phyloP scores from a whole-genome alignment of 2,329 filamentous ascomycete genomes.

The Microdochium paspali region DNA sequence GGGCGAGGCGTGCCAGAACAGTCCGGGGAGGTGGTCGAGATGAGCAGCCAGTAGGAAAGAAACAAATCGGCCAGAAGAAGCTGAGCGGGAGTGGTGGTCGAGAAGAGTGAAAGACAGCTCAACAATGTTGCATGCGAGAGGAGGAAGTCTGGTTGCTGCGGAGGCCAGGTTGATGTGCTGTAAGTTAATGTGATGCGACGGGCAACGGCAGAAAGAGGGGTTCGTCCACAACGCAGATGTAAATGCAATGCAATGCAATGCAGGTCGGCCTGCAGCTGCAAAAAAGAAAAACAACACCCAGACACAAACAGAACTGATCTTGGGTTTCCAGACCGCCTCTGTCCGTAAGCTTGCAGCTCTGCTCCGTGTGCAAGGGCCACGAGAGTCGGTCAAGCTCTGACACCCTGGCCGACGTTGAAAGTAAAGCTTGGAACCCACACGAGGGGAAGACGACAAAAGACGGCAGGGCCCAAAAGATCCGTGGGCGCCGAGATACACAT shows the following conservation, averaged over 20 bases:
- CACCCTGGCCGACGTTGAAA: not conserved
- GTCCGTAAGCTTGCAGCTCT: not conserved
- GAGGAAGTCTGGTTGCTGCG: not conserved
- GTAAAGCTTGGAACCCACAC: no score
- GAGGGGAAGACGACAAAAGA: no score
- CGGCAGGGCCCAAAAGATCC: no score
- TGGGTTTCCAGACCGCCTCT: conserved; percentile 1
- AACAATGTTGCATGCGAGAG: no score
- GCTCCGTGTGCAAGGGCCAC: not conserved
- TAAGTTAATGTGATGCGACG: no score
- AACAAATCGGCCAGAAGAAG: no score
- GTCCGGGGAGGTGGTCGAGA: no score
- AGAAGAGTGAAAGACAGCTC: no score
- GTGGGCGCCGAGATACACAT: no score
- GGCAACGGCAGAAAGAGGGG: not conserved
- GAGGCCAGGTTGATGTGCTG: not conserved
- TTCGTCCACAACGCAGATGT: no score
- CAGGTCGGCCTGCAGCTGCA: not conserved
- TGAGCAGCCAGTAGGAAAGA: no score
- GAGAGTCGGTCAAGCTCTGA: not conserved
- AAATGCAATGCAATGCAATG: not conserved
- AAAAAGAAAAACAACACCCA: not conserved
- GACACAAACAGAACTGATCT: not conserved
- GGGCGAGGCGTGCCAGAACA: no score
- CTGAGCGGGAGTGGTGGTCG: not conserved